Percentiles rank a stretch among this genome's conserved stretches.
phyloP scores from a whole-genome alignment of 805 yeast genomes.

The Zygotorulaspora chibaensis region DNA sequence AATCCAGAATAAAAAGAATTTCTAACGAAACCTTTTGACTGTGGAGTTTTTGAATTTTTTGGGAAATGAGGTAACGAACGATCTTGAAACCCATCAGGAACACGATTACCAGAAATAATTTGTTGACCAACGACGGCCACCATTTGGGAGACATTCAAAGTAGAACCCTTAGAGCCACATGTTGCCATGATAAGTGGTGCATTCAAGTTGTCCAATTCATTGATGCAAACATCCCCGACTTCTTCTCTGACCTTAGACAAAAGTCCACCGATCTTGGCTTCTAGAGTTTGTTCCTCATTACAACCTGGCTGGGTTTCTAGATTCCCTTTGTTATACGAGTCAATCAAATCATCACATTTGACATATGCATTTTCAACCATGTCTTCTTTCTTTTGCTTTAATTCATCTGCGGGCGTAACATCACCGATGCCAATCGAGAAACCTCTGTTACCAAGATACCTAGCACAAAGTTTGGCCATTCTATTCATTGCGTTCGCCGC shows the following conservation, averaged over 20 bases:
- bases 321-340: slow-evolving; percentile 71
- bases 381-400: slow-evolving; percentile 72
- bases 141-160: slow-evolving; percentile 97
- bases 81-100: slow-evolving; percentile 99
- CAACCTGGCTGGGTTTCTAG: slow-evolving; percentile 99
- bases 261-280: slow-evolving; percentile 94
- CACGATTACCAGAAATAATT: slow-evolving; percentile 97
- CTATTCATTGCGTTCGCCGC: slow-evolving; percentile 97
- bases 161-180: slow-evolving; percentile 98
- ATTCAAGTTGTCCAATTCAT: slow-evolving; percentile 80
- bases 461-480: slow-evolving; percentile 98
- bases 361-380: slow-evolving; percentile 88
- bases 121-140: slow-evolving; percentile 99
- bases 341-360: slow-evolving; percentile 88
- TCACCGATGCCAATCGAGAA: slow-evolving; percentile 96
- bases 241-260: slow-evolving; percentile 97
- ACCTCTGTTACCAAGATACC: slow-evolving; percentile 91
- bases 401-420: slow-evolving; percentile 85
- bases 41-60: slow-evolving; percentile 94
- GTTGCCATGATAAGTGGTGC: slow-evolving; percentile 99
- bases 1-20: slow-evolving; percentile 93
- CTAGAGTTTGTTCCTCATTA: slow-evolving; percentile 96
- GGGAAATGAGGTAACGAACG: slow-evolving; percentile 96
- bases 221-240: slow-evolving; percentile 96
- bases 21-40: slow-evolving; percentile 94